phyloP scores from a whole-genome alignment of 2,329 filamentous ascomycete genomes.

The Arthrobotrys megalospora region DNA sequence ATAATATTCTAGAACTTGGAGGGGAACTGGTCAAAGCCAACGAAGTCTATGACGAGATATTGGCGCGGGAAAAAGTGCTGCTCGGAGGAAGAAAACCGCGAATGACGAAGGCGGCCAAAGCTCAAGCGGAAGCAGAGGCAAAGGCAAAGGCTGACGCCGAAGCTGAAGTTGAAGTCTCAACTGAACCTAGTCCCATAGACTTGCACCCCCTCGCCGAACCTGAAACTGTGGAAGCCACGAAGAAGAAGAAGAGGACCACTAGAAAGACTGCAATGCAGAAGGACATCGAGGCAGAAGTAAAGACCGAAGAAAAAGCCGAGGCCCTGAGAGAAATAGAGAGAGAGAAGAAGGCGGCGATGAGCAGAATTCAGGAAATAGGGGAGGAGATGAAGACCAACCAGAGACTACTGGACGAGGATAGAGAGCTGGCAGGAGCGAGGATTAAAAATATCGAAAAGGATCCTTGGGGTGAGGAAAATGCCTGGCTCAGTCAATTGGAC shows the following conservation, averaged over 20 bases:
- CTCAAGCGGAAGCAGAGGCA: not conserved
- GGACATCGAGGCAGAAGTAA: too few relatives aligned
- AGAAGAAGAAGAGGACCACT: constrained; percentile 11
- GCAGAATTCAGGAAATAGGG: not conserved
- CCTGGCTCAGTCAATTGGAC: constrained; percentile 91
- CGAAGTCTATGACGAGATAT: not conserved
- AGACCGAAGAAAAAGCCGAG: not conserved
- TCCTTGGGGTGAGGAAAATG: constrained; percentile 68
- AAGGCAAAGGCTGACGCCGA: not conserved
- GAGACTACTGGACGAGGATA: not conserved
- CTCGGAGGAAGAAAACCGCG: not conserved
- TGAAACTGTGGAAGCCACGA: not conserved
- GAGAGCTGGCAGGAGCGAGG: not conserved
- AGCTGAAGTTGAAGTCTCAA: not conserved
- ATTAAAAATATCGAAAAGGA: constrained; percentile 78
- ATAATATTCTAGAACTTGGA: constrained; percentile 7
- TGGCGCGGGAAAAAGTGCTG: constrained; percentile 31
- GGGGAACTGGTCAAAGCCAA: constrained; percentile 13
- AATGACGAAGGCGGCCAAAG: not conserved
- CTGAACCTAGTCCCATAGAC: too few relatives aligned
- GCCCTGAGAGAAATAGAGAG: not conserved
- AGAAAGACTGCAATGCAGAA: not conserved
- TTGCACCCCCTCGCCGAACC: not conserved
- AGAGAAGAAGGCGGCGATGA: not conserved
- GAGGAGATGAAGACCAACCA: not conserved